phyloP scores from a whole-genome alignment of 257 asterid genomes.

The Nyctanthes arbortristis region DNA sequence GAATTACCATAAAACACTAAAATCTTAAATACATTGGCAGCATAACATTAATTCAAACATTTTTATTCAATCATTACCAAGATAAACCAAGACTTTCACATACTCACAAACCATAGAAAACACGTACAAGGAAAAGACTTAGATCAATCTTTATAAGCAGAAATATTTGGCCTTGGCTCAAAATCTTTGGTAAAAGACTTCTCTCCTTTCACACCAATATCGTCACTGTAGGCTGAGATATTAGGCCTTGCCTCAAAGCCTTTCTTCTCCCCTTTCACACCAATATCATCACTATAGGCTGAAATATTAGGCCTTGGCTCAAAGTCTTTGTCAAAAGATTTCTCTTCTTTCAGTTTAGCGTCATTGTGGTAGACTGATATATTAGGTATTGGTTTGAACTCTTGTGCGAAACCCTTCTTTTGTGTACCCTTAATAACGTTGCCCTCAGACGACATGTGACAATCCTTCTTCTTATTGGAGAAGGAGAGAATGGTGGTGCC shows the following conservation, averaged over 20 bases:
- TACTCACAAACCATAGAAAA: background rate
- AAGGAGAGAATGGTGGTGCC: conserved; percentile 6
- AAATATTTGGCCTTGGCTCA: background rate
- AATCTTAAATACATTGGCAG: too few species aligned
- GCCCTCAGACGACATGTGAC: conserved; percentile 9
- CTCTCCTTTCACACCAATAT: background rate
- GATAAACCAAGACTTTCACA: too few species aligned
- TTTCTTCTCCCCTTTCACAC: background rate
- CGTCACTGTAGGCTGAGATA: conserved; percentile 12
- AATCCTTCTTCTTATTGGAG: conserved; percentile 8
- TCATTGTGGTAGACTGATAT: conserved; percentile 8
- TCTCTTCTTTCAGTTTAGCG: background rate
- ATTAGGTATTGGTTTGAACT: conserved; percentile 31
- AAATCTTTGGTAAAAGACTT: background rate
- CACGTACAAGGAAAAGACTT: background rate
- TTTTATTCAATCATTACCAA: too few species aligned
- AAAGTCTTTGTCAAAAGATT: conserved; percentile 20
- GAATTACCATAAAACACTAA: too few species aligned
- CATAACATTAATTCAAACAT: too few species aligned
- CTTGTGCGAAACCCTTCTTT: background rate
- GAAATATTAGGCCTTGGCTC: conserved; percentile 36
- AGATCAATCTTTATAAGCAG: background rate
- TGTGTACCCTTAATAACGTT: background rate
- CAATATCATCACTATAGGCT: conserved; percentile 11
- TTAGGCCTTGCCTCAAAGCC: background rate